Percentiles rank a stretch among this genome's conserved stretches.
Conservation (phyloP, 2,329 filamentous ascomycete genomes). For the Aspergillus viridinutans region DNA sequence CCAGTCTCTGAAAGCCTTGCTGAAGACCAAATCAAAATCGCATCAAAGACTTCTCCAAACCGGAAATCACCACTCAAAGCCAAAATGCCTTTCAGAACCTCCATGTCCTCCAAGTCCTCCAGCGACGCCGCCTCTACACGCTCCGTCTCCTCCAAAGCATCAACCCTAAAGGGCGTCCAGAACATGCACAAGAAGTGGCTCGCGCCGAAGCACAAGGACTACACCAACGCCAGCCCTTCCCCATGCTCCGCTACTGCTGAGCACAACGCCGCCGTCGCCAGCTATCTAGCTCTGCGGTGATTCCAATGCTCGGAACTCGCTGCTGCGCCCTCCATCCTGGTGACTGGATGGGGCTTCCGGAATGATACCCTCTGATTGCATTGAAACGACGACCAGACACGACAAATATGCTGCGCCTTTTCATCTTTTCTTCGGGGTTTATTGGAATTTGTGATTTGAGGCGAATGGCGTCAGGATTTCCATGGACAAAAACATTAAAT, state of each 20-base stretch:
- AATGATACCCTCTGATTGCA: neutral
- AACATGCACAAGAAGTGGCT: slow-evolving; percentile 17
- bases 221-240: neutral
- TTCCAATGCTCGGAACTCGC: neutral
- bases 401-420: neutral
- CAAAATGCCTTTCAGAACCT: slow-evolving; percentile 1
- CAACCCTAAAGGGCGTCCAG: slow-evolving; percentile 21
- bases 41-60: neutral
- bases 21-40: neutral
- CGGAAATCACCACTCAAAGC: neutral
- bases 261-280: slow-evolving; percentile 21
- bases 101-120: slow-evolving; percentile 11
- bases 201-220: slow-evolving; percentile 13
- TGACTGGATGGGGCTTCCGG: neutral
- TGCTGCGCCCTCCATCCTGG: neutral
- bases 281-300: slow-evolving; percentile 21
- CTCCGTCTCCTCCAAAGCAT: slow-evolving; percentile 21
- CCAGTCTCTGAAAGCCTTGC: neutral
- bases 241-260: slow-evolving; percentile 2
- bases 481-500: neutral
- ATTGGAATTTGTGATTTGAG: neutral
- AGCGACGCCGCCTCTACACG: slow-evolving; percentile 17
- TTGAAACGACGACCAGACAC: neutral
- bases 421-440: neutral
- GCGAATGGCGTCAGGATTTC: neutral